Conservation (phyloP, 176 grass and related monocot species). For the Oryza longistaminata region DNA sequence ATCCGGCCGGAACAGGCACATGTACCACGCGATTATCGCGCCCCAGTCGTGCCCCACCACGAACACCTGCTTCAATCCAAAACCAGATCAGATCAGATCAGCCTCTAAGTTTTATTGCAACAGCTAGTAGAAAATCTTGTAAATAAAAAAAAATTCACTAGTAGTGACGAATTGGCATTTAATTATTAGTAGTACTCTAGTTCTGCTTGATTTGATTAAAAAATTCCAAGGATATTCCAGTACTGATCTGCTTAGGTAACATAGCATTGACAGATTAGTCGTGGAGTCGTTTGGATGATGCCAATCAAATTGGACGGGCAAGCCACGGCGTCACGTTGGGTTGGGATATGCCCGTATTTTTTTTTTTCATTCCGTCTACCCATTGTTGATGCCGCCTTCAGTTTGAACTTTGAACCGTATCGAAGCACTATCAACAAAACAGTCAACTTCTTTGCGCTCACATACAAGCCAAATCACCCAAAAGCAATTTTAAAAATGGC, state of each 20-base stretch:
- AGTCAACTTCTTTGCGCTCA: not conserved
- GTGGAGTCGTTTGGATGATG: too few relatives aligned
- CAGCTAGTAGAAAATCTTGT: too few relatives aligned
- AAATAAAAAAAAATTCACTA: too few relatives aligned
- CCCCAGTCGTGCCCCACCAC: slow-evolving; percentile 83
- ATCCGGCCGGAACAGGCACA: slow-evolving; percentile 77
- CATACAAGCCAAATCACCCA: not conserved
- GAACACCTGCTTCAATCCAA: slow-evolving; percentile 31
- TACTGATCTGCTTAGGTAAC: too few relatives aligned
- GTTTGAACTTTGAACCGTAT: not conserved
- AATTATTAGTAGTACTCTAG: too few relatives aligned
- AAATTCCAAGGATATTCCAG: too few relatives aligned
- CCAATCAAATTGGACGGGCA: too few relatives aligned
- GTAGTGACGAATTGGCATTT: too few relatives aligned
- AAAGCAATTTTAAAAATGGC: too few relatives aligned
- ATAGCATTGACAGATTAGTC: too few relatives aligned
- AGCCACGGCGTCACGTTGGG: not conserved
- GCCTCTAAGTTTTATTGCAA: not conserved
- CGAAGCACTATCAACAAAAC: not conserved
- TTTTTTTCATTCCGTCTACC: not conserved
- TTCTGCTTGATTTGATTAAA: too few relatives aligned
- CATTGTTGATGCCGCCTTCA: not conserved
- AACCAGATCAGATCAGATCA: not conserved
- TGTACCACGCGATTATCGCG: slow-evolving; percentile 67
- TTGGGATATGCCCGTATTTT: not conserved